Base-by-base conservation (phyloP, 2,329 filamentous ascomycete species). In the Grosmannia penicillata region DNA sequence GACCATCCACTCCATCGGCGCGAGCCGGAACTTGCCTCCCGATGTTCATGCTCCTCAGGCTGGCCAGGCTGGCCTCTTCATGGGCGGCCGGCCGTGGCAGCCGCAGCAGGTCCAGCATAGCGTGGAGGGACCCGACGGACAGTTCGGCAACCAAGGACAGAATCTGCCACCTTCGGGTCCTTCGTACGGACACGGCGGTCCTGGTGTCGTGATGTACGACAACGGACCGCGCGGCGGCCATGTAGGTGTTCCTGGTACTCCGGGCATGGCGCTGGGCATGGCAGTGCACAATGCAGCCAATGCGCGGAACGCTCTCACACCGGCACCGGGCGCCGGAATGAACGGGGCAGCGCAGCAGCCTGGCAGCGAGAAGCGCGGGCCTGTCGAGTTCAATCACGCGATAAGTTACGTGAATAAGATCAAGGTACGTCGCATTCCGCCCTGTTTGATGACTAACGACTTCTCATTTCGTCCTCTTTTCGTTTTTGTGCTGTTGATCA, bases 321-420 rank as follows among this genome's bases (percentile, higher is more conserved):
- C 48, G 10, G 39, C 31, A 2, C 66, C 30, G 70, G 74, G 43
- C 70, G 23, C 71, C 44, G 70, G 62, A 24, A 55, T 79, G 41
- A 83, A 79, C 49, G 75, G 74, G 32, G 69, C 67, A 18, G 61
- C 65, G 48, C 62, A 73, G 59, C 59, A 78, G 60, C 61, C 71
- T 57, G 61, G 70, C 59, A 61, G 83, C 55, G 87, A 93, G 57
- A 93, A 91, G 54, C 76, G 87, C 40, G 89, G 87, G 0, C 91
- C 91, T 1, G 91, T 98, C 15, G 91, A 98, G 54, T 98, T 98
- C 59, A 98, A 98, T 55, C 91, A 98, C 60, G 91, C 91, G 1
- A 98, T 98, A 46, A 96, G 87, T 56, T 98, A 98, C 53, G 91
- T 98, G 39, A 98, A 98, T 56, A 98, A 98, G 63, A 98, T 98